Evolutionary conservation across 192 early-diverging fungal genomes (phyloP), one percentile per base, ranked within the genome.

Genomic region (Backusella westeae): DNA sequence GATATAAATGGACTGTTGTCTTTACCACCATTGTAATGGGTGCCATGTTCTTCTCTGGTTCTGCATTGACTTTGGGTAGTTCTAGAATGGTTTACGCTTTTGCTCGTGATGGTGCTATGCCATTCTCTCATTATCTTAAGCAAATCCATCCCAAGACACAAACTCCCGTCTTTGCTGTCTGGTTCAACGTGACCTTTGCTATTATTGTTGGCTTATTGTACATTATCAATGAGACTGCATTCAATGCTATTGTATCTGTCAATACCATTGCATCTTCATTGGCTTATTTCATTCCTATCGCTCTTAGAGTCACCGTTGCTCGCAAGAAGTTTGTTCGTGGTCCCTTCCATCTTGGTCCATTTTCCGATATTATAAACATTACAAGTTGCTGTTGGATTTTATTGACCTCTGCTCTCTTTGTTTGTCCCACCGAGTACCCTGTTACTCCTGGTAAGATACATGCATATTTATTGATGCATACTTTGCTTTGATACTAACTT

Each of bases 11-110:
- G 79, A 80, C 87, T 14, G 81, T 84, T 39, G 53, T 86, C 34
- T 78, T 88, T 38, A 80, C 75, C 36, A 65, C 79, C 23, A 82
- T 88, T 79, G 75, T 88, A 34, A 77, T 85, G 38, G 82, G 83
- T 17, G 84, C 81, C 15, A 80, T 80, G 78, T 85, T 88, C 81
- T 88, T 88, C 71, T 86, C 85, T 36, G 85, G 84, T 2, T 79
- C 75, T 4, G 86, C 86, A 0, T 74, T 86, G 52, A 87, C 85
- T 1, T 46, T 88, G 2, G 81, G 85, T 19, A 79, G 75, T 49
- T 85, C 83, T n/a, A 79, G 87, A 26, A 88, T 88, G 87, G 84
- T 88, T 65, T 88, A 78, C 53, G 85, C 85, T 1, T 88, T 88
- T 67, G 83, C 85, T 15, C 75, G 87, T 14, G 87, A 88, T 75